A percentile compares a stretch with the other conserved stretches of the same genome.
Conservation (phyloP, 1,284 basidiomycete species). For the Rhodotorula sp. region DNA sequence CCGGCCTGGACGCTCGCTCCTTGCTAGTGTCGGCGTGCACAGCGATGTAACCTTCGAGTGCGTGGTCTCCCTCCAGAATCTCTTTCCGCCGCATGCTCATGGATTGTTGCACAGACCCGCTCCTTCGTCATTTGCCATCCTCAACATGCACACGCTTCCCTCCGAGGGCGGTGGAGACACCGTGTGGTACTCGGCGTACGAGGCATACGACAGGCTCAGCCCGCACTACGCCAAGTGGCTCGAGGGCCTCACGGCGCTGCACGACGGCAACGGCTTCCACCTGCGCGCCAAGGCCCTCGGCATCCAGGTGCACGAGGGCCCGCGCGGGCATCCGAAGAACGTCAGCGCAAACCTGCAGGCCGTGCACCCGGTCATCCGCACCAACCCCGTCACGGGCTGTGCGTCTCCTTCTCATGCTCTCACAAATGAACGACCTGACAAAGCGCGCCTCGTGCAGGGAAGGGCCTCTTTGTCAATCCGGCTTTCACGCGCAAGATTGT, state of each 20-base stretch:
- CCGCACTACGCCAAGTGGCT: constrained; percentile 25
- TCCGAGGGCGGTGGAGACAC: constrained; percentile 27
- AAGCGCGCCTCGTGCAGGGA: not conserved
- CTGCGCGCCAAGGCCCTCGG: constrained; percentile 12
- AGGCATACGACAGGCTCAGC: constrained; percentile 45
- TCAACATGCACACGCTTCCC: constrained; percentile 19
- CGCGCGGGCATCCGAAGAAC: constrained; percentile 32
- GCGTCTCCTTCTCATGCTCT: not conserved
- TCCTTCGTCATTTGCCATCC: constrained; percentile 24
- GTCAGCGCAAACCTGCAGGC: constrained; percentile 36
- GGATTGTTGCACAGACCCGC: not conserved
- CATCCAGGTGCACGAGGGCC: not conserved
- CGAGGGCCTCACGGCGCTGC: constrained; percentile 33
- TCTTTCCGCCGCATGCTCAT: not conserved
- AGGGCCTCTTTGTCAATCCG: constrained; percentile 2
- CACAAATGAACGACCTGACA: not conserved
- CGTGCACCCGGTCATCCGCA: constrained; percentile 48
- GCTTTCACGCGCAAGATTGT: constrained; percentile 2
- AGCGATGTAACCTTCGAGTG: not conserved
- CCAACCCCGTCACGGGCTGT: constrained; percentile 65
- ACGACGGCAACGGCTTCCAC: constrained; percentile 27
- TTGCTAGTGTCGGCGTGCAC: constrained; percentile 9
- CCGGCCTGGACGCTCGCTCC: not conserved
- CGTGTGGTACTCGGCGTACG: constrained; percentile 30
- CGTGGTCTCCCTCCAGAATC: not conserved